Percentiles rank a stretch among this genome's conserved stretches.
These are phyloP conservation scores for Infundibulicybe gibba DNA, from an alignment of 768 basidiomycete genomes.

Conservation along the genomic window DNA sequence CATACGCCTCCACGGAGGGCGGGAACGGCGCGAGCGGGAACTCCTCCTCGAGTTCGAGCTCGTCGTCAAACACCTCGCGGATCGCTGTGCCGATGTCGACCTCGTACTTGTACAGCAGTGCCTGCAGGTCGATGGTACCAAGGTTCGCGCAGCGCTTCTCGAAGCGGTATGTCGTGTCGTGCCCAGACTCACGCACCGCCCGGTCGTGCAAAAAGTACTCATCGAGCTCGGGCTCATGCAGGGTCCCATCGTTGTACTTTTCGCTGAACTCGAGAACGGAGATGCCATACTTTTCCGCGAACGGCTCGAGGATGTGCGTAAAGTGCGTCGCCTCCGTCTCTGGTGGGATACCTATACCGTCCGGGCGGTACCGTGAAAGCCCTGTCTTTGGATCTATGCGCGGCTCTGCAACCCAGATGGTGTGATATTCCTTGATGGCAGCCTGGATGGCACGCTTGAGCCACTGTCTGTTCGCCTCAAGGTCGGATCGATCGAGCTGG, in stretches of 20 bases:
- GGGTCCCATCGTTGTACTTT: slow-evolving; percentile 82
- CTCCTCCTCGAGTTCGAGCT: slow-evolving; percentile 88
- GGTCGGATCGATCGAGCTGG: slow-evolving; percentile 84
- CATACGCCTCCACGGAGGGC: slow-evolving; percentile 67
- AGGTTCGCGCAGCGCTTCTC: slow-evolving; percentile 98
- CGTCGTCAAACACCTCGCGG: slow-evolving; percentile 90
- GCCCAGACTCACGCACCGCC: slow-evolving; percentile 92
- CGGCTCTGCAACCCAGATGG: slow-evolving; percentile 93
- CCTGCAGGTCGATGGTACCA: slow-evolving; percentile 93
- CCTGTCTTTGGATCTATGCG: slow-evolving; percentile 94
- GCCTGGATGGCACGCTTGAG: slow-evolving; percentile 95
- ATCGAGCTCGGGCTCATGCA: slow-evolving; percentile 87
- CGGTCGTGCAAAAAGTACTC: slow-evolving; percentile 98
- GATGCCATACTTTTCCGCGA: slow-evolving; percentile 86
- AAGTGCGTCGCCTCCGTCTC: slow-evolving; percentile 99
- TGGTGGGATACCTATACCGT: slow-evolving; percentile 93
- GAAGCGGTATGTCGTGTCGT: slow-evolving; percentile 95
- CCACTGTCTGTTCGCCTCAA: slow-evolving; percentile 82
- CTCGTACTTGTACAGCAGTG: slow-evolving; percentile 97
- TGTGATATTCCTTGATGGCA: slow-evolving; percentile 98
- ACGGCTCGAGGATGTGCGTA: slow-evolving; percentile 95
- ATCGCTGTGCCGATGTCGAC: slow-evolving; percentile 98
- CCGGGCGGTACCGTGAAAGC: slow-evolving; percentile 90
- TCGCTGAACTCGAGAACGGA: slow-evolving; percentile 96
- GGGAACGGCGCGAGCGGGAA: slow-evolving; percentile 93